Base-by-base conservation (phyloP, 148 eudicot genomes). In the Pouteria glomerata region DNA sequence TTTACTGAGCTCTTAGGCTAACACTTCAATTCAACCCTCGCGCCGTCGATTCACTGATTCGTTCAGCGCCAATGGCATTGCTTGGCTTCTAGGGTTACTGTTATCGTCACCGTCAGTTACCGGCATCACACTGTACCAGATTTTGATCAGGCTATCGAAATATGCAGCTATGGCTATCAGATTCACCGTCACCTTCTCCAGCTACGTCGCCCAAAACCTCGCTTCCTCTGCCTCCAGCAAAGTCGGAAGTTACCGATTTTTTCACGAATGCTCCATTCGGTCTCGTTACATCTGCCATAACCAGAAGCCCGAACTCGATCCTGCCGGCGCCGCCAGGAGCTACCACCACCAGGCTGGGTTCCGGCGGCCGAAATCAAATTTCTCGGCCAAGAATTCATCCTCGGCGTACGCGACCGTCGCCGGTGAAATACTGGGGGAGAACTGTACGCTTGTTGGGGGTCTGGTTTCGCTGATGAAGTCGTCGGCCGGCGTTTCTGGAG, bases 81-180 rank as follows among this genome's bases (percentile, higher is more conserved):
- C 57, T 63, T 63, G 21, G 51, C 71, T 71, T 52, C 8, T 90
- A 85, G 83, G 74, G 60, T 62, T 69, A 35, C 44, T 71, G 6
- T 58, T 47, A 19, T 30, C 41, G 8, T 47, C 79, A 18, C 45
- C 7, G 70, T 50, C 7, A 10, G 11, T 66, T 50, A 41, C 79
- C 66, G 64, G 57, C 56, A 26, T 63, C 71, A 81, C 24, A 12
- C 84, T 86, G 86, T 72, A 75, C 61, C 79, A 62, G 4, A 39
- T 80, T 80, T 74, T 93, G 0, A 3, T 81, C 77, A 23, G 8
- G 10, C 29, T 86, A 6, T 4, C 74, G 21, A 51, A 63, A 57
- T 21, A 83, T 6, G 53, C 67, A 1, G 6, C 74, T 13, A 93
- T 93, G 98, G 98, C 98, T 72, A 85, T 91, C 61, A 73, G 97